Conservation (phyloP, 139 green algal species). For the Chlamydomonas incerta region DNA sequence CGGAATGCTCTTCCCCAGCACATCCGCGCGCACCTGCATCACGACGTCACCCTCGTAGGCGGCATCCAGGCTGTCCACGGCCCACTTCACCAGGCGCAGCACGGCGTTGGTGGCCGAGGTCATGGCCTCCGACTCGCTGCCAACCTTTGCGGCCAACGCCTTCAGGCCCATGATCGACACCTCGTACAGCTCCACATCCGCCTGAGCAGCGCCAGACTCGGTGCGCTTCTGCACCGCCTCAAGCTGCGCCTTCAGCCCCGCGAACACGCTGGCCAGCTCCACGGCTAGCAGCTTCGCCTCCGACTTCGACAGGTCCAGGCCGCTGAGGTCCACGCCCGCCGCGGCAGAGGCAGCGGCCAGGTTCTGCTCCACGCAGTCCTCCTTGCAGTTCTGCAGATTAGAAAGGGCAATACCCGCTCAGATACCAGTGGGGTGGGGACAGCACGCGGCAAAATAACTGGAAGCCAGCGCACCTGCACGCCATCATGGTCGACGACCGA, state of each 20-base stretch:
- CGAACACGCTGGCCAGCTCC: slow-evolving; percentile 44
- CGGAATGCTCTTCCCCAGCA: too few species aligned
- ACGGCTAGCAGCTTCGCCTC: slow-evolving; percentile 47
- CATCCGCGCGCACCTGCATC: slow-evolving; percentile 43
- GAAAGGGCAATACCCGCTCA: not conserved
- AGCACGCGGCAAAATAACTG: not conserved
- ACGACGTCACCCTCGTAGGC: slow-evolving; percentile 42
- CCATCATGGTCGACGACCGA: slow-evolving; percentile 37
- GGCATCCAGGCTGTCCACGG: slow-evolving; percentile 38
- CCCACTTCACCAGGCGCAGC: slow-evolving; percentile 23
- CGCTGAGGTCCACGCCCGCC: not conserved
- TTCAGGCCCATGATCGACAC: slow-evolving; percentile 50
- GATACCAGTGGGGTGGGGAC: not conserved
- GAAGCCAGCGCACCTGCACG: slow-evolving; percentile 18
- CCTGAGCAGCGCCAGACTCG: not conserved
- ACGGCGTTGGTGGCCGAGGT: slow-evolving; percentile 35
- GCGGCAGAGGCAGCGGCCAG: not conserved
- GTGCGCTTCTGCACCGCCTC: slow-evolving; percentile 3
- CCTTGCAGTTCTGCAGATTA: slow-evolving; percentile 28
- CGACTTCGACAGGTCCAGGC: slow-evolving; percentile 32
- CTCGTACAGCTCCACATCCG: slow-evolving; percentile 51
- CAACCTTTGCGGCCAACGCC: slow-evolving; percentile 35
- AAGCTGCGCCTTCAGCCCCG: slow-evolving; percentile 17
- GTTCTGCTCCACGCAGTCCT: slow-evolving; percentile 39
- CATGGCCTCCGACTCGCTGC: slow-evolving; percentile 4